Percentiles rank a stretch among this genome's conserved stretches.
phyloP scores from a whole-genome alignment of 1,284 basidiomycete genomes.

The Schizophyllum commune region DNA sequence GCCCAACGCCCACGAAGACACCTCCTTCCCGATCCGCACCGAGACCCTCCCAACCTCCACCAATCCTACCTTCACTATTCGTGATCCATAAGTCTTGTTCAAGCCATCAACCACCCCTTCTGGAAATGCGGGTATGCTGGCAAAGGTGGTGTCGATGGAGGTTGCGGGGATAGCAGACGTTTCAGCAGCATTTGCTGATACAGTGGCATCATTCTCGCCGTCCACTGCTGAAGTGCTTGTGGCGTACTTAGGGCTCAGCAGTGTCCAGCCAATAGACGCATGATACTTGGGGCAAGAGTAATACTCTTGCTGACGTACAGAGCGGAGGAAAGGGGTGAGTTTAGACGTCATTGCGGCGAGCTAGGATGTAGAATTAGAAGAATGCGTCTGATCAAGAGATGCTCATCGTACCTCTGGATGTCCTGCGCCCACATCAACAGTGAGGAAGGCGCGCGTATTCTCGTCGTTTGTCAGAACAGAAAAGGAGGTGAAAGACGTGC shows the following conservation, averaged over 20 bases:
- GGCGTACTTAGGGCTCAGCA: slow-evolving; percentile 26
- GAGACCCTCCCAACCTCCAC: not conserved
- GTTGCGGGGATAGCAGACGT: not conserved
- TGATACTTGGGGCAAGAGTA: slow-evolving; percentile 73
- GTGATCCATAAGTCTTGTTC: not conserved
- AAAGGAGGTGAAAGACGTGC: slow-evolving; percentile 62
- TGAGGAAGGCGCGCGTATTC: slow-evolving; percentile 65
- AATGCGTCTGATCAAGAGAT: no score
- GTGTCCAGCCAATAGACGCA: slow-evolving; percentile 74
- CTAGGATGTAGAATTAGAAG: slow-evolving; percentile 27
- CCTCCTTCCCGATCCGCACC: not conserved
- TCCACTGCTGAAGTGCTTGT: not conserved
- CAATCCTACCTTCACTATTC: not conserved
- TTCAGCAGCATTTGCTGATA: not conserved
- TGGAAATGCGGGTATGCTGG: not conserved
- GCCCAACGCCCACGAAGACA: not conserved
- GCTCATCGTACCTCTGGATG: slow-evolving; percentile 48
- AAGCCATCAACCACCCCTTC: not conserved
- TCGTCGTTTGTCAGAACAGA: slow-evolving; percentile 73
- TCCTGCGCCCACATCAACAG: slow-evolving; percentile 71
- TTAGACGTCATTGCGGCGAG: slow-evolving; percentile 42
- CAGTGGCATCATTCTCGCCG: not conserved
- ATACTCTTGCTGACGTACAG: slow-evolving; percentile 63
- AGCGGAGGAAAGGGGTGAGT: slow-evolving; percentile 44
- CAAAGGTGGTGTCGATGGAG: not conserved